Evolutionary conservation across 768 basidiomycete genomes (phyloP).

Genomic region (Phlebiopsis flavidoalba): DNA sequence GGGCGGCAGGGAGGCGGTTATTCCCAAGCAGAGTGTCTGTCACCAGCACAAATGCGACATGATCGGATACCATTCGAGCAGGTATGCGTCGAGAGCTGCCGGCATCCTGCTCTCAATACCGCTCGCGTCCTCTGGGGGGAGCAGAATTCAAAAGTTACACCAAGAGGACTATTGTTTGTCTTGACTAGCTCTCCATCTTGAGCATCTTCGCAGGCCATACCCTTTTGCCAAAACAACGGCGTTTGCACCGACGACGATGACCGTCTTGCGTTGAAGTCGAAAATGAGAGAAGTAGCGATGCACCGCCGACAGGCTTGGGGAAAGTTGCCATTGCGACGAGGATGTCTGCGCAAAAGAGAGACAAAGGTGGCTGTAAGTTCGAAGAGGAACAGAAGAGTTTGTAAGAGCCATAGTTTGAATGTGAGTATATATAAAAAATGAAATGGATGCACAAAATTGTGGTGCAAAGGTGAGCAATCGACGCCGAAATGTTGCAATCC

Average conservation of each 20-base stretch:
- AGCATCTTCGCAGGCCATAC: slow-evolving; percentile 73
- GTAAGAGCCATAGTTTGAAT: neutral
- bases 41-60: slow-evolving; percentile 61
- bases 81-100: slow-evolving; percentile 44
- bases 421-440: neutral
- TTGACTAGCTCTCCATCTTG: slow-evolving; percentile 50
- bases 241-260: slow-evolving; percentile 76
- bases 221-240: slow-evolving; percentile 54
- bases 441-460: neutral
- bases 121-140: slow-evolving; percentile 29
- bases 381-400: neutral
- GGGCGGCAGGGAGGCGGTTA: slow-evolving; percentile 28
- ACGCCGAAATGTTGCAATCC: neutral
- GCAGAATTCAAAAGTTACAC: slow-evolving; percentile 51
- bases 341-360: neutral
- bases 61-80: slow-evolving; percentile 26
- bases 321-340: slow-evolving; percentile 13
- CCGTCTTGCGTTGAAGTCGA: slow-evolving; percentile 43
- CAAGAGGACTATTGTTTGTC: slow-evolving; percentile 53
- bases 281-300: slow-evolving; percentile 80
- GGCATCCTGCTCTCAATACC: slow-evolving; percentile 30
- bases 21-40: slow-evolving; percentile 65
- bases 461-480: neutral
- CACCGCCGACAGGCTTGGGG: slow-evolving; percentile 43
- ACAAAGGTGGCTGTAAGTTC: neutral